These are phyloP conservation scores for Medicago ruthenica DNA, from an alignment of 306 rosid species.

Conservation along the genomic window DNA sequence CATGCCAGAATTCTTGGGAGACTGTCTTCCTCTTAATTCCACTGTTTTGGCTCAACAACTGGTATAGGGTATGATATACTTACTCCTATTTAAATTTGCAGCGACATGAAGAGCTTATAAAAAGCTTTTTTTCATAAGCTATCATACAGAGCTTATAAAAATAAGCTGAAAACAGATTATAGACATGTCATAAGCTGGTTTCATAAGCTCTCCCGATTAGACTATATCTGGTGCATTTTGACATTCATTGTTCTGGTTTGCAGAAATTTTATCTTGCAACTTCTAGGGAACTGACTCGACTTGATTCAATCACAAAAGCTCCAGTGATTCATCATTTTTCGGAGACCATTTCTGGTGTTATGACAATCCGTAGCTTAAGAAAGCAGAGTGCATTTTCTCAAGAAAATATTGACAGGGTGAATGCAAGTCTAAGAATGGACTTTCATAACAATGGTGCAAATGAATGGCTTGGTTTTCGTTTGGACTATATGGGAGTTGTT, in stretches of 20 bases:
- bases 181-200: no score
- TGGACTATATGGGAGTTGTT: constrained; percentile 69
- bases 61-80: constrained; percentile 76
- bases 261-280: constrained; percentile 80
- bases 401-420: constrained; percentile 71
- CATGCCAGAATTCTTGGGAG: constrained; percentile 84
- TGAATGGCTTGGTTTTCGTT: constrained; percentile 88
- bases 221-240: background rate
- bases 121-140: no score
- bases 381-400: constrained; percentile 58
- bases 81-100: constrained; percentile 15
- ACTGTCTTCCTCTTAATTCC: constrained; percentile 79
- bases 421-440: constrained; percentile 80
- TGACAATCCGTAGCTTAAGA: constrained; percentile 81
- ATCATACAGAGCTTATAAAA: no score
- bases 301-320: constrained; percentile 88
- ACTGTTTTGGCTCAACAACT: constrained; percentile 71
- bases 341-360: constrained; percentile 80
- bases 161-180: no score
- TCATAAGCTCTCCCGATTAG: no score
- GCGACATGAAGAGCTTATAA: no score
- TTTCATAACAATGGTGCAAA: constrained; percentile 86
- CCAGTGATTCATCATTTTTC: constrained; percentile 92
- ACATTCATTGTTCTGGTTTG: constrained; percentile 35
- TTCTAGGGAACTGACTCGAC: constrained; percentile 84